Evolutionary conservation across 139 green algal species (phyloP).

Genomic region (Micractinium conductrix): DNA sequence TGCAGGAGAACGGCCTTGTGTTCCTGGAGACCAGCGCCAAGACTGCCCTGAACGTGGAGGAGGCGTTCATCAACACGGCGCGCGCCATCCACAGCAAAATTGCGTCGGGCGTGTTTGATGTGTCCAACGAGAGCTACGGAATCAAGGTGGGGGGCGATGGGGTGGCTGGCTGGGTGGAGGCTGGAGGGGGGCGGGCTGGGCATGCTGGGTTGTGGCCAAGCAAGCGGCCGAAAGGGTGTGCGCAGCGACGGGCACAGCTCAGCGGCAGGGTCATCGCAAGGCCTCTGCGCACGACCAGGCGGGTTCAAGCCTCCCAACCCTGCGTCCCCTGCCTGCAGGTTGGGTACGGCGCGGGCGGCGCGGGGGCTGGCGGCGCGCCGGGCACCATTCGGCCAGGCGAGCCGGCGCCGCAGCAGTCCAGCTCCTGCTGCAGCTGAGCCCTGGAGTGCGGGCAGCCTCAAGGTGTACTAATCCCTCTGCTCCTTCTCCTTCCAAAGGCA

Average conservation of each 20-base stretch:
- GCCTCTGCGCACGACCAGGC: no score
- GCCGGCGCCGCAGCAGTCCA: conserved; percentile 16
- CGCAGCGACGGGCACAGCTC: no score
- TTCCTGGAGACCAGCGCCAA: conserved; percentile 99
- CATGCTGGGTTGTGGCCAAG: no score
- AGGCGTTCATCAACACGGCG: conserved; percentile 99
- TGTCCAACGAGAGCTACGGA: conserved; percentile 97
- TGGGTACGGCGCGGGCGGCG: conserved; percentile 85
- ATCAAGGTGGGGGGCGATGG: conserved; percentile 94
- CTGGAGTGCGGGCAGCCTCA: no score
- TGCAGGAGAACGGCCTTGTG: conserved; percentile 93
- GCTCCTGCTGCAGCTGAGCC: conserved; percentile 39
- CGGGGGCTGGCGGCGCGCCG: neutral
- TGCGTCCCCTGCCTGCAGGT: neutral
- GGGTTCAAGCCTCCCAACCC: no score
- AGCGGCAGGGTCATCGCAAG: no score
- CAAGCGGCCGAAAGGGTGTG: no score
- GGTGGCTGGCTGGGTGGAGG: no score
- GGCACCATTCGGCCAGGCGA: conserved; percentile 43
- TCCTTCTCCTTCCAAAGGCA: no score
- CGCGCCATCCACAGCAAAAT: conserved; percentile 99
- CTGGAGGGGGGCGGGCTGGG: no score
- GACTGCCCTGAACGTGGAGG: conserved; percentile 99
- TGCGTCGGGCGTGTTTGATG: conserved; percentile 94
- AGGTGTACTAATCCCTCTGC: no score